Conservation (phyloP, 176 grass and related monocot species). For the Saccharum spontaneum region DNA sequence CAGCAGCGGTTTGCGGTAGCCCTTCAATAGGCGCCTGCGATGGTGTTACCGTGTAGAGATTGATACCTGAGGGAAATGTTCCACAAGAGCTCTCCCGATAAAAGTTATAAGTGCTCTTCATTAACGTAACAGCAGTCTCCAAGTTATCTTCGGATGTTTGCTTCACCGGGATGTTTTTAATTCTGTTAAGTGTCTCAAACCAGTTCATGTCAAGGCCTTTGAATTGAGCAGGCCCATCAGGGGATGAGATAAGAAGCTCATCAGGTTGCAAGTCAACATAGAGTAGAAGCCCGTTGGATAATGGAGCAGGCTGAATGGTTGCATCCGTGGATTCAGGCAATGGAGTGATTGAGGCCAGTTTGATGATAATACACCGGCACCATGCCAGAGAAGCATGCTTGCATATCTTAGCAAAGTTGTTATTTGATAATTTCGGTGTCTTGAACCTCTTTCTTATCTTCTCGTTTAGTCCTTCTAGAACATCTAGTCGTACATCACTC, state of each 20-base stretch:
- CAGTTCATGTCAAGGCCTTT: constrained; percentile 97
- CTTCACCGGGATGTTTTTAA: constrained; percentile 83
- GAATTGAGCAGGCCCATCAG: constrained; percentile 71
- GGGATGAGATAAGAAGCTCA: constrained; percentile 74
- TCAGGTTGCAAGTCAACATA: constrained; percentile 92
- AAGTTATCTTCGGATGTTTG: constrained; percentile 82
- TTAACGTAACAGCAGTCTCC: constrained; percentile 82
- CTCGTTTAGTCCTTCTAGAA: constrained; percentile 88
- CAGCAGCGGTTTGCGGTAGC: constrained; percentile 39
- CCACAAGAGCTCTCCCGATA: constrained; percentile 88
- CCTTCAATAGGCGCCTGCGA: constrained; percentile 49
- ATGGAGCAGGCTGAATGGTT: constrained; percentile 40
- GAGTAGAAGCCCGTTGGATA: constrained; percentile 61
- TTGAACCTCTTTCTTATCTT: constrained; percentile 97
- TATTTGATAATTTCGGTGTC: constrained; percentile 89
- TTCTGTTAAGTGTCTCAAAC: constrained; percentile 84
- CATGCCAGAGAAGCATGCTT: constrained; percentile 96
- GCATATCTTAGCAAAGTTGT: constrained; percentile 82
- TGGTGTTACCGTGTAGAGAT: constrained; percentile 63
- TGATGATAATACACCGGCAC: constrained; percentile 90
- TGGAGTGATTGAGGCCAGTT: constrained; percentile 87
- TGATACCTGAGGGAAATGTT: constrained; percentile 82
- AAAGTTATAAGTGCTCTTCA: constrained; percentile 90
- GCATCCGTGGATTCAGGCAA: constrained; percentile 51
- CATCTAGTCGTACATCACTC: constrained; percentile 75